Evolutionary conservation across 2,329 filamentous ascomycete genomes (phyloP), one percentile per base, ranked within the genome.

Genomic region (Cladosporium sp.): DNA sequence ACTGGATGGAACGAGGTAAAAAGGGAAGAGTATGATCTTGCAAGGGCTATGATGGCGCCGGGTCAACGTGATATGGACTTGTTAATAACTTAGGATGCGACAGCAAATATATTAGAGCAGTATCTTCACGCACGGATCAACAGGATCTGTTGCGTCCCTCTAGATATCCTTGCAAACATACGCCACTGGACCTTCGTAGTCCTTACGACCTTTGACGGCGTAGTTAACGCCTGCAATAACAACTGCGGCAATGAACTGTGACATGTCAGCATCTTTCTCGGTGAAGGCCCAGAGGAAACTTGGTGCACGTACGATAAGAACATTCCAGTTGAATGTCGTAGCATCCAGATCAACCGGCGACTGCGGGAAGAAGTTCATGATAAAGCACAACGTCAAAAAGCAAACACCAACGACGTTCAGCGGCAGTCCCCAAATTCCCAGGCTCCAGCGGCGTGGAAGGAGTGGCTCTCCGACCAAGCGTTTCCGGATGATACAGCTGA

Each of bases 291-390:
- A 32, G 11, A 7, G 12, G 12, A 33, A 19, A 6, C 25, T 41
- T 15, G 18, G 36, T 9, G 1, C 11, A 27, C 48, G 38, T 12
- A 50, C 48, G 29, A 50, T 50, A 5, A 50, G 22, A 8, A 50
- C 39, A 15, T 50, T 72, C 72, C 72, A 78, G 58, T 78, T 78
- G 67, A 77, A 76, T 0, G 62, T 66, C 16, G 58, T 55, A 2
- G 65, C 56, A 4, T 35, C 36, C 39, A 62, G 67, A 2, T 72
- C 67, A 1, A 60, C 53, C 16, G 65, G 58, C 4, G 53, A 51
- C 0, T 63, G 56, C 0, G 76, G 75, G 60, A 76, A 78, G 33
- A 50, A 50, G 48, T 50, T 50, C 48, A 50, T 50, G 16, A 50
- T 15, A 22, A 50, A 50, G 52, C 75, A 75, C 5, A 43, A n/a